Evolutionary conservation across 345 rosid species (phyloP).

Genomic region (Mercurialis annua): DNA sequence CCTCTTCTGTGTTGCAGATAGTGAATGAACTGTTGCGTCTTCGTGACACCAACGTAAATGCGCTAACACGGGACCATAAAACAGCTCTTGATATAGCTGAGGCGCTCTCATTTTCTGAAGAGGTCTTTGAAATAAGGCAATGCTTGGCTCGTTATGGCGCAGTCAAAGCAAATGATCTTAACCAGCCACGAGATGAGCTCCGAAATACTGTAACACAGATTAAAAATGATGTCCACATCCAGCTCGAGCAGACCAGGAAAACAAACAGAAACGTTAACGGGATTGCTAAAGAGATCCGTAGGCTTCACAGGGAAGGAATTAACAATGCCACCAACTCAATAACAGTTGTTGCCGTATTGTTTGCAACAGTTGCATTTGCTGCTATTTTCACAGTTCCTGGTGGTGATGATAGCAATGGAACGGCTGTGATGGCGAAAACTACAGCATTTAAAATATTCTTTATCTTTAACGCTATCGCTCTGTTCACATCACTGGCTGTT

Average conservation of each 20-base stretch:
- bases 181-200: constrained; percentile 79
- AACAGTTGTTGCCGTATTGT: constrained; percentile 84
- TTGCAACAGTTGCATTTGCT: constrained; percentile 93
- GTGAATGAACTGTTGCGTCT: constrained; percentile 61
- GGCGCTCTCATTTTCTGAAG: constrained; percentile 73
- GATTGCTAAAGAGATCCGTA: constrained; percentile 70
- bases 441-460: constrained; percentile 66
- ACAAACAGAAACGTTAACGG: constrained; percentile 77
- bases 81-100: constrained; percentile 87
- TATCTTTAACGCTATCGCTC: constrained; percentile 63
- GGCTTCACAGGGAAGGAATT: constrained; percentile 78
- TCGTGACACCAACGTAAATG: constrained; percentile 72
- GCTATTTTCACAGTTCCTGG: constrained; percentile 87
- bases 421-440: constrained; percentile 46
- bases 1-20: constrained; percentile 43
- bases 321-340: constrained; percentile 84
- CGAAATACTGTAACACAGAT: constrained; percentile 73
- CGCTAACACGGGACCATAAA: constrained; percentile 67
- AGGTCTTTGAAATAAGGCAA: constrained; percentile 55
- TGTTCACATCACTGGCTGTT: constrained; percentile 85
- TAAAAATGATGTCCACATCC: constrained; percentile 70
- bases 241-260: constrained; percentile 85
- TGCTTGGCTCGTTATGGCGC: constrained; percentile 62
- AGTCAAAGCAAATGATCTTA: constrained; percentile 65
- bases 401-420: constrained; percentile 55